Base-by-base conservation (phyloP, 805 yeast species). In the Blastobotrys attinorum region DNA sequence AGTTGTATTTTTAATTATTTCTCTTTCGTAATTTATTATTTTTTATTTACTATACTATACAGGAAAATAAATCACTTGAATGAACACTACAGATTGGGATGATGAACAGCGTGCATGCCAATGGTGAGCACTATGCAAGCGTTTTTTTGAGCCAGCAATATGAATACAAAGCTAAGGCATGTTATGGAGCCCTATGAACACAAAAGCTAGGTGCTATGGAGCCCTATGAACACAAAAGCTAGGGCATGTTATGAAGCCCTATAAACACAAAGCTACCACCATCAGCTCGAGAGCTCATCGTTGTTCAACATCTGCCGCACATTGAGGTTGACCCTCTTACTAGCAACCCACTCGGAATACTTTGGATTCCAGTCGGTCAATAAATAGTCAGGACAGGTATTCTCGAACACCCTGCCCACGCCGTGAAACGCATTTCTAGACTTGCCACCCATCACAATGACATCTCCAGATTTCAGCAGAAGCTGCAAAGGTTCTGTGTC, bases 371-470 rank as follows among this genome's bases (percentile, higher is more conserved):
- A 22, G 31, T 33, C 34, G 15, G 44, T 44, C 6, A 43, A 16
- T 4, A 61, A 47, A 17, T 52, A 50, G 5, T 38, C 47, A 0
- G 72, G 72, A n/a, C 64, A 44, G 0, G 70, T 57, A 11, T 44
- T 52, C 2, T 46, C 46, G 45, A 61, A 65, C 3, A 68, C 66
- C n/a, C 60, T 54, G 11, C 68, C 66, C 2, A 68, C 66, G 1
- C 73, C 73, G 43, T 69, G 73, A 52, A 49, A 67, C 3, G 73
- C 73, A 21, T 45, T 43, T 17, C 73, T 48, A 3, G 66, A 45
- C n/a, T 43, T 51, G 4, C 68, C 71, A 7, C 69, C 62, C 73
- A 69, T 68, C 5, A 69, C 56, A 3, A 69, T 44, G 2, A 62
- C 54, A 40, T 69, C 73, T 4, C 73, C 73, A 3, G 66, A 60